Conservation (phyloP, 2,329 filamentous ascomycete species). For the Parafenestella ontariensis region DNA sequence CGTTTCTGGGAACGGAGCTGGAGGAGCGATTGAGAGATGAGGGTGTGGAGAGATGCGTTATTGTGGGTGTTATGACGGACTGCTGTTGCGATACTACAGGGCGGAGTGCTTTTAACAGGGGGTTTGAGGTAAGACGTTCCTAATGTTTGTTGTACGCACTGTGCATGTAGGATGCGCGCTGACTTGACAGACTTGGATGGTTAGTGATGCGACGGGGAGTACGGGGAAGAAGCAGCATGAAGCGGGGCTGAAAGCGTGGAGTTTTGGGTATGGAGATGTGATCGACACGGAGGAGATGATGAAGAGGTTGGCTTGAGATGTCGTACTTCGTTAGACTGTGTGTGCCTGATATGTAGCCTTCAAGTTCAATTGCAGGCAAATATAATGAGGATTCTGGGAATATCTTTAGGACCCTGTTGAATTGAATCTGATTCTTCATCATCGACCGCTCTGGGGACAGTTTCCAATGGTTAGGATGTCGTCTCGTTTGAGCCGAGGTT, state of each 20-base stretch:
- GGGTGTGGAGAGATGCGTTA: conserved; percentile 43
- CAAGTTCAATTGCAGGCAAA: no score
- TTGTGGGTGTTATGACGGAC: conserved; percentile 54
- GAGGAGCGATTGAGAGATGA: conserved; percentile 22
- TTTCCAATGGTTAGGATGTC: no score
- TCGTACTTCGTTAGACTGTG: no score
- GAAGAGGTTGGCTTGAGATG: conserved; percentile 1
- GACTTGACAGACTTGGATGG: conserved; percentile 43
- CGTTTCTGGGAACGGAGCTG: conserved; percentile 39
- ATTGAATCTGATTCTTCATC: no score
- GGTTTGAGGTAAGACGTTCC: conserved; percentile 45
- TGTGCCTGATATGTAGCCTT: no score
- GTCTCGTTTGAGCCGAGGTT: conserved; percentile 21
- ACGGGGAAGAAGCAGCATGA: conserved; percentile 46
- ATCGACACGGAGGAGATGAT: conserved; percentile 39
- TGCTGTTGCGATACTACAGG: conserved; percentile 53
- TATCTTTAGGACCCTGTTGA: no score
- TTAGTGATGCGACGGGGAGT: conserved; percentile 49
- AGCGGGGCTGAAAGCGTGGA: conserved; percentile 38
- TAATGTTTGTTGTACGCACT: no score
- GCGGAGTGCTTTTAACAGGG: conserved; percentile 49
- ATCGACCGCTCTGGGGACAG: no score
- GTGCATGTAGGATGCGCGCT: not conserved
- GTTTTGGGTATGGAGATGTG: conserved; percentile 48
- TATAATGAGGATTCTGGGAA: no score